Evolutionary conservation across 345 rosid genomes (phyloP), one percentile per base, ranked within the genome.

Genomic region (Salix dunnii): DNA sequence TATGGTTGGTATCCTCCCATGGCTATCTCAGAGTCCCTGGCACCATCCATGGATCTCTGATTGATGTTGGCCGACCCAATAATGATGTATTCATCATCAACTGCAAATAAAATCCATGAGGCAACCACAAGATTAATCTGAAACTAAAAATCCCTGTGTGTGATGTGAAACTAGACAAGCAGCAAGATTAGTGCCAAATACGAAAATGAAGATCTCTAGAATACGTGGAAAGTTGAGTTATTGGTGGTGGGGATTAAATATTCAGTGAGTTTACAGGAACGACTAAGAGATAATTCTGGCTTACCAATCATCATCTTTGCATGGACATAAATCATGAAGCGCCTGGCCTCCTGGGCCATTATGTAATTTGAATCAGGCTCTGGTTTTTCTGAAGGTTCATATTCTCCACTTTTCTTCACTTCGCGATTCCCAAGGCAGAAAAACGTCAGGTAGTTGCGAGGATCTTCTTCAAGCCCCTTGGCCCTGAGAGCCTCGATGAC

Each of bases 41-140:
- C 94, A 61, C 99, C 99, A 60, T 96, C 99, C 99, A 96, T 94
- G 36, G 99, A 93, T 64, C 99, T 85, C 83, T 94, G 98, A 90
- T 96, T 96, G 77, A 96, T 96, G 85, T 96, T 96, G 77, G 99
- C 99, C 17, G 99, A 96, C 76, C 98, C 99, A 71, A 96, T 64
- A 12, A 94, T 92, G 14, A 94, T 96, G 90, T 96, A 96, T 82
- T 96, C 99, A 65, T 96, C 99, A 70, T 96, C 99, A 86, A 96
- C 98, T 96, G 89, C 89, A 70, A 51, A 71, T 62, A 30, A 43
- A 64, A 62, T 36, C 27, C 43, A 27, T 35, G 58, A 38, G 25
- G 42, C 16, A 18, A 23, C 30, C 20, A 36, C 31, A 51, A 2
- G 21, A 53, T 10, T 53, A 53, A 3, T 53, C 60, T 2, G 60